Evolutionary conservation across 2,329 filamentous ascomycete species (phyloP).

Genomic region (Pseudogymnoascus verrucosus): DNA sequence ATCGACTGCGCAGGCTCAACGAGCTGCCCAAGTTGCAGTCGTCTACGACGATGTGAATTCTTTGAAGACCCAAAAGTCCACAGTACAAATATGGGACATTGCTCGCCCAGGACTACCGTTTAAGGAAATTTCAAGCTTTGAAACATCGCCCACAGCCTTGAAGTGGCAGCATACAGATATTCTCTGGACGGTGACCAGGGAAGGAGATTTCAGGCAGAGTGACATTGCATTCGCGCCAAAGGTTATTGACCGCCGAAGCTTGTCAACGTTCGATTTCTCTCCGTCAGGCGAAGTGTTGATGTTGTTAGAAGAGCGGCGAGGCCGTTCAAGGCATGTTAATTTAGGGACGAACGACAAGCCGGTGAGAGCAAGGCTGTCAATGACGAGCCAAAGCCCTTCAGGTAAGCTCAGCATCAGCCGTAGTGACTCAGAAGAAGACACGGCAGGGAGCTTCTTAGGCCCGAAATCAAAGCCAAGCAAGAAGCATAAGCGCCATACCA

Average conservation of each 20-base stretch:
- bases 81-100: slow-evolving; percentile 62
- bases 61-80: slow-evolving; percentile 46
- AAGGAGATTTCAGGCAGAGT: slow-evolving; percentile 55
- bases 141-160: slow-evolving; percentile 47
- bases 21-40: slow-evolving; percentile 54
- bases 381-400: slow-evolving; percentile 34
- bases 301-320: slow-evolving; percentile 51
- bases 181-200: slow-evolving; percentile 57
- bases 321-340: slow-evolving; percentile 32
- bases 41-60: slow-evolving; percentile 51
- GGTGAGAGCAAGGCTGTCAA: not conserved
- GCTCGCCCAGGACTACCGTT: slow-evolving; percentile 59
- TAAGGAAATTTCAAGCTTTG: slow-evolving; percentile 55
- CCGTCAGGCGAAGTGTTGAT: slow-evolving; percentile 51
- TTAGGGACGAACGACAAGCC: not conserved
- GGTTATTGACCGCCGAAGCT: slow-evolving; percentile 53
- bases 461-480: slow-evolving; percentile 31
- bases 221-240: slow-evolving; percentile 57
- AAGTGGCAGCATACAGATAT: slow-evolving; percentile 59
- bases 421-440: slow-evolving; percentile 60
- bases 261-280: slow-evolving; percentile 54
- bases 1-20: slow-evolving; percentile 50
- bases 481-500: slow-evolving; percentile 36
- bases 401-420: slow-evolving; percentile 47
- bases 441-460: slow-evolving; percentile 51